Evolutionary conservation across 2,329 filamentous ascomycete species (phyloP).

Genomic region (Paramyrothecium roridum): DNA sequence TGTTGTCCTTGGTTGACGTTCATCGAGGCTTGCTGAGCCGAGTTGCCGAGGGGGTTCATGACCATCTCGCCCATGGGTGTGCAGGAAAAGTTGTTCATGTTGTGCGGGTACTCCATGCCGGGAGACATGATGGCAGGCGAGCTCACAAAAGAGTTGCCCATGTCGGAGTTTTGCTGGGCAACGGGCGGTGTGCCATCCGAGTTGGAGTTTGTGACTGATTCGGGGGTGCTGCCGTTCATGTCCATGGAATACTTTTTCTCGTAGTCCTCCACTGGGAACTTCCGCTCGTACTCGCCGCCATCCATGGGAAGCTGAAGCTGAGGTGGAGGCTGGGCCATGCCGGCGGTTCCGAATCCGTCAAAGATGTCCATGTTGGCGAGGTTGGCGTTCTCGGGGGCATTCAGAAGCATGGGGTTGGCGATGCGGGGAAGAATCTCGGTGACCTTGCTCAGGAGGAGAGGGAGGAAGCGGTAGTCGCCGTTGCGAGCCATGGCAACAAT

Average conservation of each 20-base stretch:
- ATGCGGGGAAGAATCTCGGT: slow-evolving; percentile 66
- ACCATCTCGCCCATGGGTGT: slow-evolving; percentile 51
- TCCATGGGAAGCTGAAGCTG: slow-evolving; percentile 42
- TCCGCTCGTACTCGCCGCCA: slow-evolving; percentile 42
- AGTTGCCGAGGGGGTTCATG: slow-evolving; percentile 43
- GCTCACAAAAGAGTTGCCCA: slow-evolving; percentile 48
- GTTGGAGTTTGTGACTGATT: slow-evolving; percentile 26
- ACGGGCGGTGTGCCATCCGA: slow-evolving; percentile 24
- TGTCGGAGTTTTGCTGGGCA: slow-evolving; percentile 24
- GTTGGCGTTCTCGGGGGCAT: slow-evolving; percentile 51
- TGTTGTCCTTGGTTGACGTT: slow-evolving; percentile 23
- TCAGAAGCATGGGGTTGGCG: slow-evolving; percentile 57
- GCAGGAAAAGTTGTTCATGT: slow-evolving; percentile 38
- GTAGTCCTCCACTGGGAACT: slow-evolving; percentile 40
- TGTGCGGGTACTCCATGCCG: slow-evolving; percentile 44
- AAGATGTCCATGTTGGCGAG: slow-evolving; percentile 60
- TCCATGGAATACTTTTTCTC: slow-evolving; percentile 35
- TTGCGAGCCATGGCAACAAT: slow-evolving; percentile 69
- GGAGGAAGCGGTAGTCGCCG: slow-evolving; percentile 73
- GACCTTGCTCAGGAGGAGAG: slow-evolving; percentile 73
- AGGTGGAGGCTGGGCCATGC: slow-evolving; percentile 51
- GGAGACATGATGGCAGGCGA: slow-evolving; percentile 55
- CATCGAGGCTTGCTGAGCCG: slow-evolving; percentile 14
- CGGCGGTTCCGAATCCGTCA: slow-evolving; percentile 62
- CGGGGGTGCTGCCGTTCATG: slow-evolving; percentile 29